A percentile compares a stretch with the other conserved stretches of the same genome.
Conservation (phyloP, 164 flowering plant genomes). For the Buxus sempervirens region DNA sequence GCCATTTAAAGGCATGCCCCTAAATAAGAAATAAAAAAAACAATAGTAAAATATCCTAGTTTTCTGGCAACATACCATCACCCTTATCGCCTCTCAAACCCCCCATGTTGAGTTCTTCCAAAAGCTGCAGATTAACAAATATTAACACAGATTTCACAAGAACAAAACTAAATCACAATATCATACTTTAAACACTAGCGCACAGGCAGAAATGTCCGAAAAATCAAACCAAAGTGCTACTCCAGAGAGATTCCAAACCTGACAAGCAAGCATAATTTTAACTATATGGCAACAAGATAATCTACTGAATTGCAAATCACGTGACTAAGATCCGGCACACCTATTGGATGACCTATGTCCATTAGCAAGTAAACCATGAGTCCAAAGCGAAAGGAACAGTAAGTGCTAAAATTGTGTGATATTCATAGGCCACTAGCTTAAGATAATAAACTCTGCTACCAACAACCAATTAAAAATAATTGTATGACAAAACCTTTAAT, state of each 20-base stretch:
- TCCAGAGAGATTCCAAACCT: background rate
- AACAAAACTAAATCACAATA: no score
- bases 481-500: background rate
- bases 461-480: background rate
- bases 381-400: no score
- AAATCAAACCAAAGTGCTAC: background rate
- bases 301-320: no score
- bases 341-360: no score
- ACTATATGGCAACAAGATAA: no score
- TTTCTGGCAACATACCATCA: constrained; percentile 40
- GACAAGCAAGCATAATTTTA: no score
- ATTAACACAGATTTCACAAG: background rate
- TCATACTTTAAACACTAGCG: background rate
- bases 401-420: background rate
- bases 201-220: background rate
- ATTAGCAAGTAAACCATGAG: no score
- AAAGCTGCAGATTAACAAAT: constrained; percentile 52
- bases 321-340: no score
- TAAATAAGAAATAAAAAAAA: no score
- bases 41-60: constrained; percentile 1
- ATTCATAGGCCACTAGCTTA: background rate
- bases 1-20: no score
- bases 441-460: background rate
- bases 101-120: constrained; percentile 72
- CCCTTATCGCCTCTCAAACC: constrained; percentile 38